Evolutionary conservation across 2,329 filamentous ascomycete genomes (phyloP).

Genomic region (Claviceps sorghi): DNA sequence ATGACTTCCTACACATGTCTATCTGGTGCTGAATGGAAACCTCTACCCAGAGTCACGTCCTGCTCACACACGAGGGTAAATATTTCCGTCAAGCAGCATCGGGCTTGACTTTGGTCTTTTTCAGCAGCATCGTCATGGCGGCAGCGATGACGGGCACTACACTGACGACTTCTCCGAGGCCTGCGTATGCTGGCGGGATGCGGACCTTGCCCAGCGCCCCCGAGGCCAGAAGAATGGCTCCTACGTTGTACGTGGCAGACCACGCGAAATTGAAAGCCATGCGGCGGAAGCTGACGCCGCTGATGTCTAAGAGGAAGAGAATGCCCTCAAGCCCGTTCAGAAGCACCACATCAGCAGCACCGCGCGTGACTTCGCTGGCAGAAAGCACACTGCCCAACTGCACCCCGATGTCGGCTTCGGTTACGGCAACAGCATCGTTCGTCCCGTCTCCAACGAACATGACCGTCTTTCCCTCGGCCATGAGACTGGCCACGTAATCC

Average conservation of each 20-base stretch:
- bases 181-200: constrained; percentile 37
- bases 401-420: constrained; percentile 44
- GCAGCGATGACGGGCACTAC: constrained; percentile 43
- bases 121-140: constrained; percentile 16
- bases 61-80: background rate
- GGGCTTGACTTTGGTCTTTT: constrained; percentile 5
- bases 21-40: background rate
- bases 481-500: constrained; percentile 31
- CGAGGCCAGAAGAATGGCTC: constrained; percentile 44
- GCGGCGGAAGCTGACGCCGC: constrained; percentile 20
- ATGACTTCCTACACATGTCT: background rate
- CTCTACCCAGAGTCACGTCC: background rate
- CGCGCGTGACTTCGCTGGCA: constrained; percentile 37
- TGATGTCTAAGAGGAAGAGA: constrained; percentile 34
- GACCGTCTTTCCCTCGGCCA: constrained; percentile 19
- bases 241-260: constrained; percentile 46
- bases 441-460: constrained; percentile 51
- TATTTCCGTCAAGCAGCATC: background rate
- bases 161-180: constrained; percentile 50
- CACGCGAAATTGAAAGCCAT: constrained; percentile 49
- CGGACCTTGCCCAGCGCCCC: constrained; percentile 41
- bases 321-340: constrained; percentile 37
- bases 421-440: constrained; percentile 48
- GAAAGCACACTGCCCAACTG: constrained; percentile 33
- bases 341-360: constrained; percentile 43